Percentiles rank a stretch among this genome's conserved stretches.
phyloP scores from a whole-genome alignment of 805 yeast species.

The Yamadazyma laniorum region DNA sequence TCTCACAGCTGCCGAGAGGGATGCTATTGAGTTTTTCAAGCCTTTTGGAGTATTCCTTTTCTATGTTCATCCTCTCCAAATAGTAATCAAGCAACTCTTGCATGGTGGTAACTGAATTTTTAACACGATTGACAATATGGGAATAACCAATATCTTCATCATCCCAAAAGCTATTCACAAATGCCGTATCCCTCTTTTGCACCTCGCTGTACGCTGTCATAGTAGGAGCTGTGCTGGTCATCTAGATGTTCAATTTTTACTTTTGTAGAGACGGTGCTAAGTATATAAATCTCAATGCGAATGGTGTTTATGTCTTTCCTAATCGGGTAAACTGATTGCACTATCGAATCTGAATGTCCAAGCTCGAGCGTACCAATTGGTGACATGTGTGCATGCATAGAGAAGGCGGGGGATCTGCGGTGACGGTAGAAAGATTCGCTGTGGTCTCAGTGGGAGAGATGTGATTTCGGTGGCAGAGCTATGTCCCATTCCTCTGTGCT shows the following conservation, averaged over 20 bases:
- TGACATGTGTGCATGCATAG: too few species aligned
- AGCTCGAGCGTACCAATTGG: too few species aligned
- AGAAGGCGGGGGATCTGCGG: too few species aligned
- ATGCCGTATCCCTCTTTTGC: constrained; percentile 21
- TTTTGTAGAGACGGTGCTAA: too few species aligned
- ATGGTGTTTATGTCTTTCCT: constrained; percentile 12
- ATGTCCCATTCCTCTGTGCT: too few species aligned
- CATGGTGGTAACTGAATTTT: constrained; percentile 55
- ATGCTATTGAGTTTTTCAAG: constrained; percentile 49
- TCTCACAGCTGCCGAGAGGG: constrained; percentile 53
- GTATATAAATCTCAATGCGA: constrained; percentile 5
- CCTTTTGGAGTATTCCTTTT: constrained; percentile 66
- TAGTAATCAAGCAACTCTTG: constrained; percentile 36
- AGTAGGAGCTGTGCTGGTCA: neutral
- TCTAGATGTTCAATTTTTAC: too few species aligned
- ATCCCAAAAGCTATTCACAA: constrained; percentile 57
- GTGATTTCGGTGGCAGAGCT: too few species aligned
- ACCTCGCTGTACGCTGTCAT: neutral
- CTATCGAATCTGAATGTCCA: too few species aligned
- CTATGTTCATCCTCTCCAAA: constrained; percentile 52
- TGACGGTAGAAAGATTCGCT: too few species aligned
- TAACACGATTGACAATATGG: constrained; percentile 54
- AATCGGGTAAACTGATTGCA: constrained; percentile 10
- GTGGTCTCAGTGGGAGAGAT: too few species aligned
- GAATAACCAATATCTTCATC: constrained; percentile 61